Percentiles rank a stretch among this genome's conserved stretches.
These are phyloP conservation scores for Fusarium temperatum DNA, from an alignment of 2,329 filamentous ascomycete genomes.

Conservation along the genomic window DNA sequence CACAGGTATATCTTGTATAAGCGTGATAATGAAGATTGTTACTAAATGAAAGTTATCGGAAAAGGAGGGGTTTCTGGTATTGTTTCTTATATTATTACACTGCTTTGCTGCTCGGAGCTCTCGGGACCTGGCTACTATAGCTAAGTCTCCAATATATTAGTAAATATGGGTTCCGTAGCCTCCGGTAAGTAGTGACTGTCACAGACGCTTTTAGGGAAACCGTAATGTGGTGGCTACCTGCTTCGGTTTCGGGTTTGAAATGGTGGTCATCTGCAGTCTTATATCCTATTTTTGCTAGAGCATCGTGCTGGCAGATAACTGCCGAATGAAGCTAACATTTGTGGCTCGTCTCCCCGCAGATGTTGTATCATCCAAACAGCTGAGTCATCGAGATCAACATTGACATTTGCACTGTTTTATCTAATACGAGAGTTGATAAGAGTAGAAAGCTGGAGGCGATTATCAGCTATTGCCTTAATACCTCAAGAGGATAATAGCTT, in stretches of 20 bases:
- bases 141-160: accelerated
- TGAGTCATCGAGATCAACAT: accelerated
- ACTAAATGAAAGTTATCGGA: accelerated
- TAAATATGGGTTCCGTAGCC: not conserved
- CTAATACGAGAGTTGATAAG: accelerated
- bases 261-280: not conserved
- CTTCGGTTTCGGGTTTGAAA: not conserved
- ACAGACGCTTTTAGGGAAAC: not conserved
- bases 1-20: no score
- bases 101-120: not conserved
- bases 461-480: no score
- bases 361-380: accelerated
- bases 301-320: not conserved
- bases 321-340: not conserved
- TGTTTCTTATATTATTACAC: accelerated
- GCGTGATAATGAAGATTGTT: no score
- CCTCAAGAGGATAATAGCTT: accelerated
- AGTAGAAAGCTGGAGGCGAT: no score
- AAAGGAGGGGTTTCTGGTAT: not conserved
- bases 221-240: accelerated
- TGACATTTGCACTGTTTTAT: accelerated
- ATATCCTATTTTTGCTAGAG: not conserved
- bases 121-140: accelerated
- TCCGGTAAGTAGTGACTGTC: no score
- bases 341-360: accelerated